Percentiles rank a stretch among this genome's conserved stretches.
Evolutionary conservation across 192 early-diverging fungal species (phyloP).

Genomic region (Coemansia sp.): DNA sequence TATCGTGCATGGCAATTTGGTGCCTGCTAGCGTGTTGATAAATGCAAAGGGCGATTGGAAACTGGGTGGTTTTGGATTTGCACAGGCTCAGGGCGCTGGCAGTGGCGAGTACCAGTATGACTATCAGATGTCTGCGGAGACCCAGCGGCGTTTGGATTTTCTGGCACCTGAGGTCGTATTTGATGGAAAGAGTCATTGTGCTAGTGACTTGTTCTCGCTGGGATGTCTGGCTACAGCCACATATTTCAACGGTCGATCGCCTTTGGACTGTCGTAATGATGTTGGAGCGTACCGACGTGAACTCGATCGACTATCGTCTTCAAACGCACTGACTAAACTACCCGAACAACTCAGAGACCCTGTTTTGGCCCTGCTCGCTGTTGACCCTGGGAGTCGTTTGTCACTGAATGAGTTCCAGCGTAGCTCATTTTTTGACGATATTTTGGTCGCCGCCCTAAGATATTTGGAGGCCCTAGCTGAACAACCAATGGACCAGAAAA

Average conservation of each 20-base stretch:
- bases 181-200: slow-evolving; percentile 54
- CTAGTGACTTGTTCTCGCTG: slow-evolving; percentile 77
- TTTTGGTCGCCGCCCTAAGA: slow-evolving; percentile 73
- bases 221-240: slow-evolving; percentile 75
- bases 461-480: slow-evolving; percentile 80
- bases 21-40: slow-evolving; percentile 72
- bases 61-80: slow-evolving; percentile 73
- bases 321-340: slow-evolving; percentile 35
- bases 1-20: slow-evolving; percentile 72
- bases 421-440: slow-evolving; percentile 75
- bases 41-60: slow-evolving; percentile 83
- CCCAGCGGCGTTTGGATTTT: slow-evolving; percentile 62
- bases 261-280: slow-evolving; percentile 65
- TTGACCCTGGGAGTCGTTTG: slow-evolving; percentile 58
- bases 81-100: slow-evolving; percentile 16
- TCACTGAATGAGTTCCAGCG: slow-evolving; percentile 64
- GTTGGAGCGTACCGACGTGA: slow-evolving; percentile 62
- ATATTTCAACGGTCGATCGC: slow-evolving; percentile 63
- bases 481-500: slow-evolving; percentile 74
- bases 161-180: slow-evolving; percentile 70
- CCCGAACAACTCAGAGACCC: slow-evolving; percentile 57
- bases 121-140: slow-evolving; percentile 58
- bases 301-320: slow-evolving; percentile 48
- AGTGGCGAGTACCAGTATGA: slow-evolving; percentile 56
- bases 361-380: slow-evolving; percentile 57